phyloP scores from a whole-genome alignment of 257 asterid species.

The Linderniella brevidens region DNA sequence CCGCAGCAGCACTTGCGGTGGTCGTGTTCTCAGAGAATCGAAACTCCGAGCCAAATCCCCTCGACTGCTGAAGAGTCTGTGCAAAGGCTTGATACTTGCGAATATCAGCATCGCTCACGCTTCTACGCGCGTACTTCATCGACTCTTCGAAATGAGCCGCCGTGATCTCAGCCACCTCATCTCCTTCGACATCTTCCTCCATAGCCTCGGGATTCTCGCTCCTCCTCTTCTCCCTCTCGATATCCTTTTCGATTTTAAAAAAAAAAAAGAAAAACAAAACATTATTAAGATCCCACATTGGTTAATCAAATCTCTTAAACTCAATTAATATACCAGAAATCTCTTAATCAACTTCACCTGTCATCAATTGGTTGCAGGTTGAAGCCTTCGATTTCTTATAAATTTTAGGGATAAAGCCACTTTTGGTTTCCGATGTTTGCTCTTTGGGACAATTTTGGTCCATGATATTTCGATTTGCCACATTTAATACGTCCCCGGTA shows the following conservation, averaged over 20 bases:
- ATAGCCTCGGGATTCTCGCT: constrained; percentile 9
- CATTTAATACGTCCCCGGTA: too few species aligned
- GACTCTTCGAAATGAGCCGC: constrained; percentile 9
- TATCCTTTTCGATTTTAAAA: constrained; percentile 4
- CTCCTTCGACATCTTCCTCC: constrained; percentile 7
- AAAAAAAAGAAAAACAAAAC: too few species aligned
- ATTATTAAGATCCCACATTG: neutral
- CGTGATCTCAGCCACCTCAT: constrained; percentile 7
- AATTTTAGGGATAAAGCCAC: too few species aligned
- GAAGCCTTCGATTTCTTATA: too few species aligned
- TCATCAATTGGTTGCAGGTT: too few species aligned
- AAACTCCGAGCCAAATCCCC: constrained; percentile 10
- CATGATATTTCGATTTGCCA: too few species aligned
- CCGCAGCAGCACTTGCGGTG: constrained; percentile 5
- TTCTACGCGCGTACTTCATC: constrained; percentile 6
- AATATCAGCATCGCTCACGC: constrained; percentile 9
- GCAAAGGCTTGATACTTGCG: constrained; percentile 8
- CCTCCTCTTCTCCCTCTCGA: constrained; percentile 4
- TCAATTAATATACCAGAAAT: too few species aligned
- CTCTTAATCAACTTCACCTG: too few species aligned
- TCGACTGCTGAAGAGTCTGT: constrained; percentile 8
- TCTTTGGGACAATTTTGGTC: too few species aligned
- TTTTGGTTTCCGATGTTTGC: too few species aligned
- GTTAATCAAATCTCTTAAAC: too few species aligned
- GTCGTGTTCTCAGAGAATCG: constrained; percentile 4